phyloP scores from a whole-genome alignment of 352 stramenopile genomes.

The Blastocystis sp. region DNA sequence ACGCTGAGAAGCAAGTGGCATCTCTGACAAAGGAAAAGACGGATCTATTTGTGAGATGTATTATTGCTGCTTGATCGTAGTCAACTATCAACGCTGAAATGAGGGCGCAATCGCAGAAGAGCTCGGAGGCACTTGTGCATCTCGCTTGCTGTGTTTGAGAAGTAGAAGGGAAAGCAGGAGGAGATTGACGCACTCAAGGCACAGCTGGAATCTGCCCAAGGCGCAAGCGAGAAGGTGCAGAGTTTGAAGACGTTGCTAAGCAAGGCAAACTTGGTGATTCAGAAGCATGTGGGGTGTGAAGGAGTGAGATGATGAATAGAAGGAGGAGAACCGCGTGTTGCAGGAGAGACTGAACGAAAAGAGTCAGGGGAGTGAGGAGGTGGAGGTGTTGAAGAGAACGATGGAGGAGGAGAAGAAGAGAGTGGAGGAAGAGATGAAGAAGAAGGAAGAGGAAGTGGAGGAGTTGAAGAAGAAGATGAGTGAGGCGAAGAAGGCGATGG shows the following conservation, averaged over 20 bases:
- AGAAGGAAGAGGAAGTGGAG: neutral
- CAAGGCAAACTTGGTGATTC: conserved; percentile 31
- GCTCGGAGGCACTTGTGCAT: neutral
- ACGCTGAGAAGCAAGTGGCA: neutral
- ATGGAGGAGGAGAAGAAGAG: neutral
- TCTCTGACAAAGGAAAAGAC: conserved; percentile 17
- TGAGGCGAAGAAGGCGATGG: neutral
- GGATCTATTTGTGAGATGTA: neutral
- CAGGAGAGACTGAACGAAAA: neutral
- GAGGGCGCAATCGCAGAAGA: neutral
- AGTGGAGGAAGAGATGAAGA: neutral
- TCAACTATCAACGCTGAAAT: neutral
- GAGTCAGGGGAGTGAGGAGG: neutral
- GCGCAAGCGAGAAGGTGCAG: neutral
- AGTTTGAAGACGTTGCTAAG: conserved; percentile 38
- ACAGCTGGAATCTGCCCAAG: neutral
- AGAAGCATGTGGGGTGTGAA: neutral
- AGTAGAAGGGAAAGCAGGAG: conserved; percentile 31
- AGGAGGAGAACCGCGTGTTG: neutral
- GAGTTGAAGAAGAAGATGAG: neutral
- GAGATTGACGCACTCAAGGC: neutral
- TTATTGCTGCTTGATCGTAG: neutral
- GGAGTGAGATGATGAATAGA: neutral
- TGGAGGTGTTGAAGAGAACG: neutral
- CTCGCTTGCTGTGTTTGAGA: neutral